phyloP scores from a whole-genome alignment of 768 basidiomycete species.

The Mycena floridula region DNA sequence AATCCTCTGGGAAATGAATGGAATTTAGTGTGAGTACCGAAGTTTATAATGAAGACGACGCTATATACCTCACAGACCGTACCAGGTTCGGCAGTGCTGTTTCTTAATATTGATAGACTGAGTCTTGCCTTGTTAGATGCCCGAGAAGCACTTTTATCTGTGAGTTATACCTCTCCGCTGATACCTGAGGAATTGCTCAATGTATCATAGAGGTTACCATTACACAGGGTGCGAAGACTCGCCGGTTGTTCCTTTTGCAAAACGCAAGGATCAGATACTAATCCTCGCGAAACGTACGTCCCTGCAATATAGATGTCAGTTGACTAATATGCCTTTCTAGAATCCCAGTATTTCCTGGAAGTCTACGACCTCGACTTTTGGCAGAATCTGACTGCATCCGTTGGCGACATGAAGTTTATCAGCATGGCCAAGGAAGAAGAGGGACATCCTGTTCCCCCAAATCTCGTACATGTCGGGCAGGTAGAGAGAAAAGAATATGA shows the following conservation, averaged over 20 bases:
- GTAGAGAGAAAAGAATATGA: slow-evolving; percentile 4
- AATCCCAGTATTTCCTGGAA: slow-evolving; percentile 6
- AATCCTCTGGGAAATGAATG: slow-evolving; percentile 10
- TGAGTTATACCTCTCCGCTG: too few species aligned
- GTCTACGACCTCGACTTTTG: neutral
- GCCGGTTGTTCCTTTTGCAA: slow-evolving; percentile 4
- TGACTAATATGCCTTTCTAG: too few species aligned
- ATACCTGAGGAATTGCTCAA: too few species aligned
- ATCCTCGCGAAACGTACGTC: slow-evolving; percentile 9
- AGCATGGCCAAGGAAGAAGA: slow-evolving; percentile 4
- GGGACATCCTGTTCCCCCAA: slow-evolving; percentile 7
- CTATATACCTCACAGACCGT: neutral
- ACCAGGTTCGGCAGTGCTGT: neutral
- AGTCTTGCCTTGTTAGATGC: too few species aligned
- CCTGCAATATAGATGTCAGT: too few species aligned
- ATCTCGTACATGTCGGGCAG: slow-evolving; percentile 2
- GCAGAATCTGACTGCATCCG: slow-evolving; percentile 1
- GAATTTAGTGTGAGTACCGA: slow-evolving; percentile 6
- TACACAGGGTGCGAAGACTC: slow-evolving; percentile 7
- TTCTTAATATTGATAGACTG: neutral
- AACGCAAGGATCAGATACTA: slow-evolving; percentile 8
- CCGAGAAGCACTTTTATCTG: slow-evolving; percentile 10
- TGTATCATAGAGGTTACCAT: slow-evolving; percentile 6
- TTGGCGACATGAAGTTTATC: slow-evolving; percentile 3
- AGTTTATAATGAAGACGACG: neutral